A percentile compares a stretch with the other conserved stretches of the same genome.
Conservation (phyloP, 106 monocot species). For the Agapanthus africanus region DNA sequence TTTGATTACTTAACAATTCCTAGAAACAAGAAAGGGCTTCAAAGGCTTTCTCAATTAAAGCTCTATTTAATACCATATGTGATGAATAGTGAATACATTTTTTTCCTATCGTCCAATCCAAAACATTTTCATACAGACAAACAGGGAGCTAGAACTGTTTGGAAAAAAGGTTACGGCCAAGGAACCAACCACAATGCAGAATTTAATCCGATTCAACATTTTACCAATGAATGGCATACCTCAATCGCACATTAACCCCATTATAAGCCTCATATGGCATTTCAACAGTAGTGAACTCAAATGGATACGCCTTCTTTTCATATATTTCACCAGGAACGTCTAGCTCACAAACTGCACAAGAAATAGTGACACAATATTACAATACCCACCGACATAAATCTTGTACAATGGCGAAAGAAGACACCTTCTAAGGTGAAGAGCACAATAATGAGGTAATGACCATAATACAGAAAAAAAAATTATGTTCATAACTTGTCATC, state of each 20-base stretch:
- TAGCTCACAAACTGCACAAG: slow-evolving; percentile 80
- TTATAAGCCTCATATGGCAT: slow-evolving; percentile 99
- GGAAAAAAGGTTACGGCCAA: not conserved
- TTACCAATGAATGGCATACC: slow-evolving; percentile 31
- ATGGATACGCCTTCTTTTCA: slow-evolving; percentile 87
- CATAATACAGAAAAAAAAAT: too few relatives aligned
- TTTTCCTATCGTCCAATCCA: not conserved
- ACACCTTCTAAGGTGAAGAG: not conserved
- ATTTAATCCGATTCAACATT: too few relatives aligned
- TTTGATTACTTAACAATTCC: not conserved
- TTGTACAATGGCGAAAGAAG: too few relatives aligned
- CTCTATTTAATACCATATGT: not conserved
- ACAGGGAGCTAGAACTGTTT: not conserved
- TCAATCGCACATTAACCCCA: slow-evolving; percentile 86
- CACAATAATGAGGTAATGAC: too few relatives aligned
- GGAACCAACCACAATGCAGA: not conserved
- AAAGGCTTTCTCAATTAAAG: not conserved
- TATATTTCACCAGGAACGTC: slow-evolving; percentile 98
- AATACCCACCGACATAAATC: too few relatives aligned
- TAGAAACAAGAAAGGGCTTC: not conserved
- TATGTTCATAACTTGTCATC: too few relatives aligned
- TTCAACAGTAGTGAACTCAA: slow-evolving; percentile 97
- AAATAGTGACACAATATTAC: slow-evolving; percentile 5
- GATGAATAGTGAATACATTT: not conserved
- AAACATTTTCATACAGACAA: not conserved